phyloP scores from a whole-genome alignment of 352 stramenopile genomes.

The Pythium sukuiense region DNA sequence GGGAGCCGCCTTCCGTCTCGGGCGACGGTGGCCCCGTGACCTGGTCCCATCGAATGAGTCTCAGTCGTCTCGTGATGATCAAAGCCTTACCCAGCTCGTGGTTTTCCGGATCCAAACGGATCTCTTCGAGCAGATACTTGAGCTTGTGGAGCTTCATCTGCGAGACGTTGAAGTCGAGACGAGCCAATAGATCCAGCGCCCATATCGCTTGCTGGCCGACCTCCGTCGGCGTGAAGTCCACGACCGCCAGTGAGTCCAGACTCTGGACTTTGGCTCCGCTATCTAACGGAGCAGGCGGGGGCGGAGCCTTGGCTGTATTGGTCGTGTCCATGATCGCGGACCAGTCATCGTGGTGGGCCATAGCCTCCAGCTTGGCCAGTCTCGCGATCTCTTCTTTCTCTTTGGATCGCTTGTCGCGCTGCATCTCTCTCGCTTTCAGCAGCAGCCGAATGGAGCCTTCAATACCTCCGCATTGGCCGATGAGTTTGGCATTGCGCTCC shows the following conservation, averaged over 20 bases:
- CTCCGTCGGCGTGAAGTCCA: slow-evolving; percentile 67
- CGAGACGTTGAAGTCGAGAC: slow-evolving; percentile 65
- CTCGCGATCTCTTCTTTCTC: slow-evolving; percentile 40
- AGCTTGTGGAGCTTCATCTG: slow-evolving; percentile 72
- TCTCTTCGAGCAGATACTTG: slow-evolving; percentile 76
- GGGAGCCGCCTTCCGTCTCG: not conserved
- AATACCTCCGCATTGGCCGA: slow-evolving; percentile 56
- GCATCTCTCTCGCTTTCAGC: slow-evolving; percentile 58
- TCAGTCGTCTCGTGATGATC: slow-evolving; percentile 61
- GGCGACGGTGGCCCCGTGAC: slow-evolving; percentile 21
- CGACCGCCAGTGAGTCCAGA: slow-evolving; percentile 44
- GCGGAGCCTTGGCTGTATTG: slow-evolving; percentile 22
- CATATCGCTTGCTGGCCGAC: slow-evolving; percentile 70
- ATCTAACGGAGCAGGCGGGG: slow-evolving; percentile 29
- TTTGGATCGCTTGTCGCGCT: slow-evolving; percentile 43
- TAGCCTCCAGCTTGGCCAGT: slow-evolving; percentile 29
- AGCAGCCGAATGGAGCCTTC: slow-evolving; percentile 62
- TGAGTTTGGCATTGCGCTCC: slow-evolving; percentile 59
- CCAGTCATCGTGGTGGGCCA: slow-evolving; percentile 43
- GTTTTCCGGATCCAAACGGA: slow-evolving; percentile 57
- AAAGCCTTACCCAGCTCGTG: slow-evolving; percentile 52
- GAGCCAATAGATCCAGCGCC: slow-evolving; percentile 67
- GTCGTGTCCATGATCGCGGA: slow-evolving; percentile 37
- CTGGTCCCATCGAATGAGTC: slow-evolving; percentile 67
- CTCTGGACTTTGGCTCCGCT: slow-evolving; percentile 32